Percentiles rank a stretch among this genome's conserved stretches.
These are phyloP conservation scores for Rutstroemia sp. DNA, from an alignment of 2,329 filamentous ascomycete species.

Conservation along the genomic window DNA sequence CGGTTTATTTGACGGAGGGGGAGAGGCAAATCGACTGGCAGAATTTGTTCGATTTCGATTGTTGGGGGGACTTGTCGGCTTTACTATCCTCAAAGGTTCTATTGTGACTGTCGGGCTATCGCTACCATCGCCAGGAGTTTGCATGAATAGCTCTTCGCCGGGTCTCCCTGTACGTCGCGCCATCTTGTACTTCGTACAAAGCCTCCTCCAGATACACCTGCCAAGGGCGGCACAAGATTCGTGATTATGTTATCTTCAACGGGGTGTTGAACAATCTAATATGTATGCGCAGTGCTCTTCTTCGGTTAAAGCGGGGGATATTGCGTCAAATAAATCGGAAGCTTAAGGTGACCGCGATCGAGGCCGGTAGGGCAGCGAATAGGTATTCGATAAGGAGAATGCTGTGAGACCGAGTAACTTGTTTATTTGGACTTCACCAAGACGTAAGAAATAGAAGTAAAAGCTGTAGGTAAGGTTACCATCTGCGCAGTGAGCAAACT, in stretches of 20 bases:
- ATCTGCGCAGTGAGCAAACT: background rate
- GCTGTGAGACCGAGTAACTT: background rate
- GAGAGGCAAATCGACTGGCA: slow-evolving; percentile 40
- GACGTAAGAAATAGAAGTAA: background rate
- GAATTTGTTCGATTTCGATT: slow-evolving; percentile 31
- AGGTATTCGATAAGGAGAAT: slow-evolving; percentile 6
- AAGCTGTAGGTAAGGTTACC: background rate
- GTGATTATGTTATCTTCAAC: slow-evolving; percentile 25
- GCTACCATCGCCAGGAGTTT: slow-evolving; percentile 35
- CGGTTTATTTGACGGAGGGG: slow-evolving; percentile 43
- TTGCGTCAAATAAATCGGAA: slow-evolving; percentile 2
- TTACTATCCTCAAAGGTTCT: slow-evolving; percentile 78
- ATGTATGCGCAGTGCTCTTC: background rate
- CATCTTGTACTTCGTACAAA: slow-evolving; percentile 23
- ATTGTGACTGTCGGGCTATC: slow-evolving; percentile 64
- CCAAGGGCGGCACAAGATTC: slow-evolving; percentile 22
- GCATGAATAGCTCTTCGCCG: slow-evolving; percentile 78
- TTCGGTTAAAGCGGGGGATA: slow-evolving; percentile 8
- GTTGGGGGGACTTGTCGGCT: slow-evolving; percentile 58
- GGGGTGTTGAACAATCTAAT: background rate
- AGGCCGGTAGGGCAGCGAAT: slow-evolving; percentile 1
- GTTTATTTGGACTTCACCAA: background rate
- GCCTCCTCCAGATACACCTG: slow-evolving; percentile 19
- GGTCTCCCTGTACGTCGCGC: slow-evolving; percentile 51
- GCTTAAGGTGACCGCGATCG: background rate